phyloP scores from a whole-genome alignment of 768 basidiomycete species.

The Pisolithus microcarpus region DNA sequence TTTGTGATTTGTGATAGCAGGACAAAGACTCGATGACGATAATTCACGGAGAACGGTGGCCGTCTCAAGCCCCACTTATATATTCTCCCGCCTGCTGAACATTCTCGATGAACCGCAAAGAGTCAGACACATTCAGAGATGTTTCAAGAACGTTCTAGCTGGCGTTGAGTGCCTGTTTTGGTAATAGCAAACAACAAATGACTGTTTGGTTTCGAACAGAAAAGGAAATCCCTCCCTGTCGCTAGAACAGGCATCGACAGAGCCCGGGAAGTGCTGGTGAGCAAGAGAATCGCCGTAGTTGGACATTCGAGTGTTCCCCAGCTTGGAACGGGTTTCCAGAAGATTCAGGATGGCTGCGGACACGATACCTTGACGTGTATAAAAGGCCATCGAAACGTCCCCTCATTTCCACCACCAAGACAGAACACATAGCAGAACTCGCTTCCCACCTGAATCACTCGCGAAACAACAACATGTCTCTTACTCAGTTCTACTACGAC shows the following conservation, averaged over 20 bases:
- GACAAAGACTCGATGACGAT: neutral
- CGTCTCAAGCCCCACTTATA: neutral
- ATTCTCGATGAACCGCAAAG: neutral
- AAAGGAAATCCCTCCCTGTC: neutral
- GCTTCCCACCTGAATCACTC: no score
- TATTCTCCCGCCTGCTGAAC: neutral
- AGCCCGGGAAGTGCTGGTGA: no score
- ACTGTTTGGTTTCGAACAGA: neutral
- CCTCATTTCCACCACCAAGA: no score
- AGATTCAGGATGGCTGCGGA: no score
- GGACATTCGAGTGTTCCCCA: no score
- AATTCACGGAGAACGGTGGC: neutral
- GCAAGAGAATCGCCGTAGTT: no score
- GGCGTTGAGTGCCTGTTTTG: neutral
- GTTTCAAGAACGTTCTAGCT: neutral
- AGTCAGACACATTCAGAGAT: neutral
- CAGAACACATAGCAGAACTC: no score
- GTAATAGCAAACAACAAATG: neutral
- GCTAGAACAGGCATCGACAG: no score
- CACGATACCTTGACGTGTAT: no score
- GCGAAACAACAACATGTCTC: no score
- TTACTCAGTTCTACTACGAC: slow-evolving; percentile 28
- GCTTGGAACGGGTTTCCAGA: no score
- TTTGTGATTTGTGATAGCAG: neutral
- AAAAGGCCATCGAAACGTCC: no score